Base-by-base conservation (phyloP, 2,329 filamentous ascomycete genomes). In the Parascedosporium putredinis region DNA sequence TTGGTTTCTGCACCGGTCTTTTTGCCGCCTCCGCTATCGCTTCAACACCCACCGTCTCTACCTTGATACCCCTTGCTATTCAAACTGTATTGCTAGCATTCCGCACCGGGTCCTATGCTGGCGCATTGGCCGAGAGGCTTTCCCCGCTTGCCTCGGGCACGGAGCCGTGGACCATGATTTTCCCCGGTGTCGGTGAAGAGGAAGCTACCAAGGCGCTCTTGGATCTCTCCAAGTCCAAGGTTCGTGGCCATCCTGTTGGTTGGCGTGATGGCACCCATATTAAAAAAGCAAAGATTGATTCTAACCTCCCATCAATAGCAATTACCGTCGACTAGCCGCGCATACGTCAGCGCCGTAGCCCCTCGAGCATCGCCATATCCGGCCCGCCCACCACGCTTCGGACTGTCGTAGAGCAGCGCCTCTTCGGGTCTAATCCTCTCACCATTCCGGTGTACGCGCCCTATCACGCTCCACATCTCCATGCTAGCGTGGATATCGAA, bases 11-110 rank as follows among this genome's bases (percentile, higher is more conserved):
- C 69, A 84, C 81, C 36, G 83, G 83, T 47, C 70, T 84, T 20
- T 77, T 86, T 57, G 81, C 83, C n/a, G 83, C 79, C n/a, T 70
- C 77, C 10, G 83, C 81, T 14, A 76, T 86, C 51, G 76, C 81
- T 10, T 80, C 77, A 20, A 75, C 82, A 27, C 75, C 75, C 52
- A 81, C 79, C 5, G 67, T 84, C 45, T 77, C 76, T 16, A 72
- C 79, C 44, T 67, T 87, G 31, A 69, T 85, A 20, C 75, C 75
- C 5, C 69, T 86, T 47, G 81, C 75, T 47, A 73, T 83, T 14
- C 77, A 84, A 60, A 72, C 78, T 23, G 78, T 84, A 22, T 71
- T 83, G 54, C 73, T 86, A 60, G 77, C 82, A 40, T 87, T 86
- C 67, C 74, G 81, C 53, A 74, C 75, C 14, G 83, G 82, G 45